Conservation (phyloP, 495 filamentous ascomycete genomes). For the Clohesyomyces aquaticus region DNA sequence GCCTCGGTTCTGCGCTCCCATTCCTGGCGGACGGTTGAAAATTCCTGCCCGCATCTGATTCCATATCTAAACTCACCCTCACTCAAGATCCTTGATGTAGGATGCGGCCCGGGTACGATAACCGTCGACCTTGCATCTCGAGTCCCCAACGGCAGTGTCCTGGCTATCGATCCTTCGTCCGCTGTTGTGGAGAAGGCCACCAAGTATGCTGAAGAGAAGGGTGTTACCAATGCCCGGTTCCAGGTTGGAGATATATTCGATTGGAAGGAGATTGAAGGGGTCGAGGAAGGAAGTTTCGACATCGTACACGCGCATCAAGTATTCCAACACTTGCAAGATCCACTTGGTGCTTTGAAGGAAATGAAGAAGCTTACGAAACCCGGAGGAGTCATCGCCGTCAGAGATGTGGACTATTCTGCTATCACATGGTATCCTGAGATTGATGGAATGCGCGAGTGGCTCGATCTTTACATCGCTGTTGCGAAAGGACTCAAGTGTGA, state of each 20-base stretch:
- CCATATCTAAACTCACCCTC: slow-evolving; percentile 51
- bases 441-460: slow-evolving; percentile 50
- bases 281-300: slow-evolving; percentile 30
- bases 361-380: slow-evolving; percentile 32
- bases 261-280: slow-evolving; percentile 15
- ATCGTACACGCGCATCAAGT: slow-evolving; percentile 40
- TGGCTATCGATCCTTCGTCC: slow-evolving; percentile 44
- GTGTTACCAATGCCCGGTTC: slow-evolving; percentile 54
- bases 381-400: slow-evolving; percentile 32
- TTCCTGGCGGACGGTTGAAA: slow-evolving; percentile 56
- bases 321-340: slow-evolving; percentile 36
- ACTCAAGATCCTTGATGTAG: slow-evolving; percentile 60
- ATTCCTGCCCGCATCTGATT: slow-evolving; percentile 57
- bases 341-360: slow-evolving; percentile 31
- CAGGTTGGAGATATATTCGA: slow-evolving; percentile 51
- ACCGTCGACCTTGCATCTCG: slow-evolving; percentile 56
- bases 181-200: slow-evolving; percentile 50
- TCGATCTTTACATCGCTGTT: slow-evolving; percentile 48
- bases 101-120: slow-evolving; percentile 64
- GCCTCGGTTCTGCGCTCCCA: slow-evolving; percentile 56
- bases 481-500: slow-evolving; percentile 52
- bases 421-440: slow-evolving; percentile 53
- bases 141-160: slow-evolving; percentile 53
- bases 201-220: slow-evolving; percentile 45
- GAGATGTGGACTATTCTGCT: slow-evolving; percentile 47